Conservation (phyloP, 495 filamentous ascomycete genomes). For the Penicillium macrosclerotiorum region DNA sequence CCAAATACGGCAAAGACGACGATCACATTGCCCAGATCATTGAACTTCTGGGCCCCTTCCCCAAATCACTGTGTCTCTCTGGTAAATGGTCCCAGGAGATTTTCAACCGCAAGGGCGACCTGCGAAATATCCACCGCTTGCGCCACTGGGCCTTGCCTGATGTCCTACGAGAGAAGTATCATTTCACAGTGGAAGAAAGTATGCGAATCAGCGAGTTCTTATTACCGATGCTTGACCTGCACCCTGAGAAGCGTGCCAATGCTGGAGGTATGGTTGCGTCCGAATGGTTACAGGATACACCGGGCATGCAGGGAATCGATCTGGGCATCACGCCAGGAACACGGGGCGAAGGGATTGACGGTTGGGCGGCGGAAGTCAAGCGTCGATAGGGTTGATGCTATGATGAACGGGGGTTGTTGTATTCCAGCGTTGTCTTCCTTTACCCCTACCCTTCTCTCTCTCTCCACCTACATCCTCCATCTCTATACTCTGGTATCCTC, state of each 20-base stretch:
- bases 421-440: constrained; percentile 5
- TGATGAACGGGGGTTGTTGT: constrained; percentile 9
- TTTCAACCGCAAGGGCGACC: constrained; percentile 95
- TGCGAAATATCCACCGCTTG: constrained; percentile 95
- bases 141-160: constrained; percentile 96
- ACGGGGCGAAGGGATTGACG: constrained; percentile 90
- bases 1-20: constrained; percentile 99
- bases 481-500: not conserved
- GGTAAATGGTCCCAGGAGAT: constrained; percentile 99
- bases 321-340: constrained; percentile 74
- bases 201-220: constrained; percentile 82
- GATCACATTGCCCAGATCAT: constrained; percentile 99
- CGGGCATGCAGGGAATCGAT: constrained; percentile 79
- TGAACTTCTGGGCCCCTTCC: constrained; percentile 91
- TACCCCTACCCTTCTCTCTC: constrained; percentile 3
- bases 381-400: constrained; percentile 54
- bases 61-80: constrained; percentile 81
- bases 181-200: constrained; percentile 76
- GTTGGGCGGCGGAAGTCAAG: constrained; percentile 90
- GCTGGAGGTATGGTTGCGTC: constrained; percentile 92
- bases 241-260: constrained; percentile 85
- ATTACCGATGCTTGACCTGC: constrained; percentile 85
- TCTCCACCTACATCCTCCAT: not conserved
- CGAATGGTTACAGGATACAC: constrained; percentile 74
- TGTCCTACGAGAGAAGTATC: constrained; percentile 94